These are phyloP conservation scores for Fimicolochytrium jonesii DNA, from an alignment of 192 early-diverging fungal species.

Conservation along the genomic window DNA sequence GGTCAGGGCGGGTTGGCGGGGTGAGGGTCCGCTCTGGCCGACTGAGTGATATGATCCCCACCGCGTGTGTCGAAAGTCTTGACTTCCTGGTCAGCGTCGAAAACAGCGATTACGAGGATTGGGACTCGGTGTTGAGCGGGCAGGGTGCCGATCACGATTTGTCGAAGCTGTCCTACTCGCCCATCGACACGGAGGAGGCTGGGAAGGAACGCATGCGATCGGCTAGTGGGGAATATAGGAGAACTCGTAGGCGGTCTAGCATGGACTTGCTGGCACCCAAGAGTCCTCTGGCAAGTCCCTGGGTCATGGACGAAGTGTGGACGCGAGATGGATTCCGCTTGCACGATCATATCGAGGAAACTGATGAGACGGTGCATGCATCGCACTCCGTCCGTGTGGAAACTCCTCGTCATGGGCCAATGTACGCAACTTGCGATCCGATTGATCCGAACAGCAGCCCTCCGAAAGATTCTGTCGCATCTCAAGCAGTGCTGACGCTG, in stretches of 20 bases:
- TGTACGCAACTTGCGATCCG: neutral
- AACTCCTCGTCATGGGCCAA: neutral
- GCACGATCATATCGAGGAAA: constrained; percentile 26
- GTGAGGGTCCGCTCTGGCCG: constrained; percentile 74
- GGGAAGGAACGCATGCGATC: constrained; percentile 16
- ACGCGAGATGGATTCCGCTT: constrained; percentile 9
- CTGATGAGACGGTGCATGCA: no score
- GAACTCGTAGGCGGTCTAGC: neutral
- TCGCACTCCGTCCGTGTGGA: constrained; percentile 3
- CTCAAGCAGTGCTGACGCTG: constrained; percentile 41
- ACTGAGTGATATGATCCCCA: constrained; percentile 71
- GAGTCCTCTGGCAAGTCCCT: constrained; percentile 28
- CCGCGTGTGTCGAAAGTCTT: constrained; percentile 69
- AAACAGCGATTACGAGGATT: constrained; percentile 35
- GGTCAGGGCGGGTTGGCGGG: constrained; percentile 58
- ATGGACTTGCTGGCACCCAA: constrained; percentile 17
- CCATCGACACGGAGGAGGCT: constrained; percentile 11
- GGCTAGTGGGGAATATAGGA: neutral
- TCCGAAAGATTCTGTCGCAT: neutral
- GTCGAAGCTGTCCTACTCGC: constrained; percentile 9
- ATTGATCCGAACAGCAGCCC: neutral
- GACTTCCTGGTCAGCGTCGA: constrained; percentile 68
- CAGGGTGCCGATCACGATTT: constrained; percentile 20
- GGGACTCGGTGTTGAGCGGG: constrained; percentile 40
- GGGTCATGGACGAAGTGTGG: constrained; percentile 17